Evolutionary conservation across 2,329 filamentous ascomycete genomes (phyloP), one percentile per base, ranked within the genome.

Genomic region (Drechslerella coelobrocha): DNA sequence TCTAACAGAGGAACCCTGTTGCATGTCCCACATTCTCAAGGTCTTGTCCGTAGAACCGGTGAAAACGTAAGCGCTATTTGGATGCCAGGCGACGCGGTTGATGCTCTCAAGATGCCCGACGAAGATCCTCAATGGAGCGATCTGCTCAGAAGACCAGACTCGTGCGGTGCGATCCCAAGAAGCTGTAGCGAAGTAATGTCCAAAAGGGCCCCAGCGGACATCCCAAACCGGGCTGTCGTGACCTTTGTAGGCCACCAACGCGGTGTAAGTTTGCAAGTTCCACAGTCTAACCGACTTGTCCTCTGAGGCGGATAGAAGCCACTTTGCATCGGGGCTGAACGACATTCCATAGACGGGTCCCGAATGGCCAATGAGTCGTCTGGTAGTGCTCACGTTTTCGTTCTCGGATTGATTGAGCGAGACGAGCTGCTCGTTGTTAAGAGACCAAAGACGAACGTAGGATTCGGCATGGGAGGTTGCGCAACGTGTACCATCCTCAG

Each of bases 1-100:
- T 24, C 94, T 89, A 3, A 97, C 90, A 34, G 92, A 91, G 72
- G 88, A 88, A 26, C 94, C 94, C 7, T 89, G 93, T 9, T 87
- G 85, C n/a, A 97, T 86, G 8, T 92, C 88, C 94, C 94, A 99
- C 93, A 99, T 97, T 27, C 94, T 88, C 31, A 97, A 90, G 0
- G 92, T 94, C 79, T 93, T 93, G 79, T 99, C 92, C 74, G 90
- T 90, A 10, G 91, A 95, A 2, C 90, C 92, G 0, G 94, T 97
- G 79, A 99, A 97, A 47, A 97, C 82, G 76, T 97, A 99, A 4
- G 89, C 86, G 17, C 91, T 91, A 77, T 99, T 99, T 0, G 93
- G 91, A 76, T 99, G 94, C 87, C 94, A 99, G 12, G 89, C 84
- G n/a, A 97, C 84, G 45, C 88, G 87, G 55, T 95, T 95, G n/a